phyloP scores from a whole-genome alignment of 2,329 filamentous ascomycete species.

The Beauveria caledonica region DNA sequence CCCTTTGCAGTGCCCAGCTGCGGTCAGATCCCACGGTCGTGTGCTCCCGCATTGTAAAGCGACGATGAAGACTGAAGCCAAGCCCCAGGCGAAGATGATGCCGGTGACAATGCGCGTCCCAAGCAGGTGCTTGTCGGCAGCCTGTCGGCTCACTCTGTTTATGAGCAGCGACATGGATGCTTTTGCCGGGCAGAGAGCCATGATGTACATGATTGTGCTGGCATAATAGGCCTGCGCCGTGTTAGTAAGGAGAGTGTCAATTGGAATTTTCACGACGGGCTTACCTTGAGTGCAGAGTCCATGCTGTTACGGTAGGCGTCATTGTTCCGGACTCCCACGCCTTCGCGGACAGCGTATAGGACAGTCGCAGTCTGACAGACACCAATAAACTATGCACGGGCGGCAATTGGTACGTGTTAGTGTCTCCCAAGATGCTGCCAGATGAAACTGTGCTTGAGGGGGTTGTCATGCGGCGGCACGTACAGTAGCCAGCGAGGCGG shows the following conservation, averaged over 20 bases:
- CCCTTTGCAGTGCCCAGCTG: background rate
- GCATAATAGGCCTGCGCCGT: slow-evolving; percentile 10
- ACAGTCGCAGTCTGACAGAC: slow-evolving; percentile 11
- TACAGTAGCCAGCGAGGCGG: slow-evolving; percentile 14
- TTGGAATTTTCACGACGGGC: no score
- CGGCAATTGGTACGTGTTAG: background rate
- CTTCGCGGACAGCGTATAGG: slow-evolving; percentile 11
- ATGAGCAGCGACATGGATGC: slow-evolving; percentile 16
- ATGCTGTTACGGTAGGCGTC: background rate
- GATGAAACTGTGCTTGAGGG: background rate
- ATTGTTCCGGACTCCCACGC: slow-evolving; percentile 12
- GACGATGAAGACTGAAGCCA: slow-evolving; percentile 8
- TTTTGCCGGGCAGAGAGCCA: slow-evolving; percentile 14
- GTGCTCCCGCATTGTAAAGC: slow-evolving; percentile 12
- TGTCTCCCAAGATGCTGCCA: background rate
- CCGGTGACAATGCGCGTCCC: slow-evolving; percentile 9
- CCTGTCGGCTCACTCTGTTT: slow-evolving; percentile 12
- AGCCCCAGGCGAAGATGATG: slow-evolving; percentile 10
- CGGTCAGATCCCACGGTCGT: slow-evolving; percentile 10
- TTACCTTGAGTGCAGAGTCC: slow-evolving; percentile 12
- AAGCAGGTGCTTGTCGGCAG: slow-evolving; percentile 10
- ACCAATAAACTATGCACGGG: slow-evolving; percentile 3
- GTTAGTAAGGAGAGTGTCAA: background rate
- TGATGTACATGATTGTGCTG: slow-evolving; percentile 13
- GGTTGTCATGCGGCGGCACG: background rate